Percentiles rank a stretch among this genome's conserved stretches.
These are phyloP conservation scores for Talaromyces stipitatus DNA, from an alignment of 495 filamentous ascomycete species.

Conservation along the genomic window DNA sequence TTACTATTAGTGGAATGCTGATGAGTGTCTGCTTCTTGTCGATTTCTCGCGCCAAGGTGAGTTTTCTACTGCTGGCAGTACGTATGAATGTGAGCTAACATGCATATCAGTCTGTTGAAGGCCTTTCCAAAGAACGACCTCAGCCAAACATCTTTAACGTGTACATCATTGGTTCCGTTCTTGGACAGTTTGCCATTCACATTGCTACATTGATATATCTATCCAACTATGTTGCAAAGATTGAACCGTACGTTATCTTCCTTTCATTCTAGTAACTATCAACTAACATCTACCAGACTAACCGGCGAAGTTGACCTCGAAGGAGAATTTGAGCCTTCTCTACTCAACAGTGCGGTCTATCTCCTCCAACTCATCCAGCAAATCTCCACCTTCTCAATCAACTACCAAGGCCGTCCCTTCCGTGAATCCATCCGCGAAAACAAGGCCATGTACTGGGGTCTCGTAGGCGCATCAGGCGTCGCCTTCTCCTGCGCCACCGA, in stretches of 20 bases:
- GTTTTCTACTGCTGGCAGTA: constrained; percentile 7
- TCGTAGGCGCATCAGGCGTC: constrained; percentile 77
- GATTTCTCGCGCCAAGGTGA: constrained; percentile 83
- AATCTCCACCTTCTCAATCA: constrained; percentile 98
- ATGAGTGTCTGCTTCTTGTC: constrained; percentile 99
- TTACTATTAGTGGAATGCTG: constrained; percentile 98
- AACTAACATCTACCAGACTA: constrained; percentile 44
- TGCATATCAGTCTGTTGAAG: constrained; percentile 67
- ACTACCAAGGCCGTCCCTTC: constrained; percentile 98
- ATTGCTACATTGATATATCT: constrained; percentile 93
- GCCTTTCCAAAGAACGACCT: constrained; percentile 90
- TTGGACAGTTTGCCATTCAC: constrained; percentile 96
- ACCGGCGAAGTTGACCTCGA: constrained; percentile 76
- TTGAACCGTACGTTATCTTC: constrained; percentile 66
- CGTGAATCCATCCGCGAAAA: constrained; percentile 93
- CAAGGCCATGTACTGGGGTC: constrained; percentile 94
- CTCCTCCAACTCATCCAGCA: constrained; percentile 98
- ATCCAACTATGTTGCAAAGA: constrained; percentile 73
- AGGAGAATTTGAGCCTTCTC: constrained; percentile 86
- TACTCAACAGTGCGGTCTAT: constrained; percentile 96
- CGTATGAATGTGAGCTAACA: too few relatives aligned
- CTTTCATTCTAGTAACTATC: background rate
- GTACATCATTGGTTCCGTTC: constrained; percentile 96
- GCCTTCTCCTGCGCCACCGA: constrained; percentile 96
- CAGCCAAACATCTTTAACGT: constrained; percentile 99